phyloP scores from a whole-genome alignment of 2,329 filamentous ascomycete species.

The Fusarium sp. region DNA sequence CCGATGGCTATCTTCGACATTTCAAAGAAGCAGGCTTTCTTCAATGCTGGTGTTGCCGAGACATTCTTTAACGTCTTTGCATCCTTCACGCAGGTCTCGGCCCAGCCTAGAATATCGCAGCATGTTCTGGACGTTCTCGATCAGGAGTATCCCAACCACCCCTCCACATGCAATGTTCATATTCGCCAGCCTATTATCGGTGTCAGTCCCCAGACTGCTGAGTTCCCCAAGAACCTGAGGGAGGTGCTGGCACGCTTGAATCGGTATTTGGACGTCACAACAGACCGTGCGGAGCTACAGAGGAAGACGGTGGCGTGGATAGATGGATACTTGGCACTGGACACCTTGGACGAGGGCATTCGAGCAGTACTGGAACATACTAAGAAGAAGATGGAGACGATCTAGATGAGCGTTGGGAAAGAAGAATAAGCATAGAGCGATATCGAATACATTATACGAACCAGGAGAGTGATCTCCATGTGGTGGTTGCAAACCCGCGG shows the following conservation, averaged over 20 bases:
- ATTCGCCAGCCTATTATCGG: conserved; percentile 77
- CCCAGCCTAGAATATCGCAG: conserved; percentile 73
- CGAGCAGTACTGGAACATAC: conserved; percentile 66
- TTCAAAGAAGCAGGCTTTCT: conserved; percentile 80
- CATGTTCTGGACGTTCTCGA: conserved; percentile 77
- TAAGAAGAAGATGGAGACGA: conserved; percentile 48
- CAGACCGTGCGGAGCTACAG: conserved; percentile 58
- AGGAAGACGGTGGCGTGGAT: conserved; percentile 66
- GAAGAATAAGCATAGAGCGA: conserved; percentile 1
- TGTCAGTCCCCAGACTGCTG: conserved; percentile 69
- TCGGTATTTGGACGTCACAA: conserved; percentile 57
- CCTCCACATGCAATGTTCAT: conserved; percentile 75
- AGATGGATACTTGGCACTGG: conserved; percentile 60
- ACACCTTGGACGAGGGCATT: conserved; percentile 66
- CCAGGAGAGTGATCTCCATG: conserved; percentile 2
- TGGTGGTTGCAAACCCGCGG: conserved; percentile 41
- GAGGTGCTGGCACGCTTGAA: conserved; percentile 72
- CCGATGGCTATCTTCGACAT: conserved; percentile 92
- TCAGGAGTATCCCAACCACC: conserved; percentile 67
- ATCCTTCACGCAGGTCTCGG: conserved; percentile 73
- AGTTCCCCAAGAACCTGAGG: conserved; percentile 78
- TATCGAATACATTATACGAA: not conserved
- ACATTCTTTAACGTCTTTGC: conserved; percentile 84
- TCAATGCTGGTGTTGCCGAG: conserved; percentile 72
- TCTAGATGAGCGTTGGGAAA: conserved; percentile 9